phyloP scores from a whole-genome alignment of 495 filamentous ascomycete genomes.

The Daldinia childiae region DNA sequence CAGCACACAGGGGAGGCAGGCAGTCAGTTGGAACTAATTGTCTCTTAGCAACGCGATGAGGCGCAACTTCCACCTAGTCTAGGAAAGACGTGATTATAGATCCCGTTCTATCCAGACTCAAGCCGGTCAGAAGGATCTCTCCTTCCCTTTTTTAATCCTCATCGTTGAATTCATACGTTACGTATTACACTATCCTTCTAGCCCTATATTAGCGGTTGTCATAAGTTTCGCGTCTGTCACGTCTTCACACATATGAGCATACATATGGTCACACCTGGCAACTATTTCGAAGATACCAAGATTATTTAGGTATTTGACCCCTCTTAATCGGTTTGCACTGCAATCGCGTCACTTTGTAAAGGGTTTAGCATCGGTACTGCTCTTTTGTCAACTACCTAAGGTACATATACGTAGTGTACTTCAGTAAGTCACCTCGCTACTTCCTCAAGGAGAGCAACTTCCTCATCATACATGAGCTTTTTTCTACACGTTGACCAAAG shows the following conservation, averaged over 20 bases:
- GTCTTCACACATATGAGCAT: not conserved
- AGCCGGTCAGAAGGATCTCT: not conserved
- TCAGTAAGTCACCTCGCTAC: not conserved
- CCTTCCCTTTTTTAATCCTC: not conserved
- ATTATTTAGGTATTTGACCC: not conserved
- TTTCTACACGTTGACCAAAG: not conserved
- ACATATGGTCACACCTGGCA: not conserved
- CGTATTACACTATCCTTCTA: not conserved
- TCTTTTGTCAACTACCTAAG: conserved; percentile 16
- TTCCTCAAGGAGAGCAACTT: not conserved
- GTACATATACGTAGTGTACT: not conserved
- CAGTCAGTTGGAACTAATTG: not conserved
- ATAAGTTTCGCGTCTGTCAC: not conserved
- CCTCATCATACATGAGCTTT: not conserved
- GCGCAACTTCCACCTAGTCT: not conserved
- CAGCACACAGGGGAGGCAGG: not conserved
- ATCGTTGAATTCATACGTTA: not conserved
- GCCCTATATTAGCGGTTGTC: not conserved
- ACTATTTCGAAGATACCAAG: not conserved
- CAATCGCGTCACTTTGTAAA: conserved; percentile 7
- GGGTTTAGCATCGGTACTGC: conserved; percentile 10
- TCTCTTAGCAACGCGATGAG: not conserved
- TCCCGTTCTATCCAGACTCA: not conserved
- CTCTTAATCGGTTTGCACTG: not conserved
- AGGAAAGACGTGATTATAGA: not conserved